phyloP scores from a whole-genome alignment of 176 grass and related monocot species.

The Oryza glaberrima region DNA sequence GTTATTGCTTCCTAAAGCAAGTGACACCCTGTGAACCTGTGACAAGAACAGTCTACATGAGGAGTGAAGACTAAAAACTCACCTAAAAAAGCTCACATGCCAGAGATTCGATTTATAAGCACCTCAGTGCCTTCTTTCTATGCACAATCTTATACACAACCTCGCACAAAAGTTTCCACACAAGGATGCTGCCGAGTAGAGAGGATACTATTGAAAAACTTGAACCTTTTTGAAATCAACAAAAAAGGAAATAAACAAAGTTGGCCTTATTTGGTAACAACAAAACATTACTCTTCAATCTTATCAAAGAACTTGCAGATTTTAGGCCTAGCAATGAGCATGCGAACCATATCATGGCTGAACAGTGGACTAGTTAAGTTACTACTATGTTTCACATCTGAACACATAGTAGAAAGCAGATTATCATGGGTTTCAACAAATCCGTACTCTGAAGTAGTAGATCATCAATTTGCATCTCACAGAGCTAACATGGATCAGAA shows the following conservation, averaged over 20 bases:
- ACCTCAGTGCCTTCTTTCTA: not conserved
- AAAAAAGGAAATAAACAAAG: not conserved
- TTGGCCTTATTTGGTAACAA: not conserved
- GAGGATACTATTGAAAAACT: not conserved
- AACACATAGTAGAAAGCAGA: not conserved
- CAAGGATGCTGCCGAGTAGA: not conserved
- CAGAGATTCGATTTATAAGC: slow-evolving; percentile 15
- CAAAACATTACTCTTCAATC: not conserved
- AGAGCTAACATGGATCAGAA: not conserved
- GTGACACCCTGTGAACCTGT: not conserved
- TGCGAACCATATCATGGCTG: not conserved
- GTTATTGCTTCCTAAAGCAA: not conserved
- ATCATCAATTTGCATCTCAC: not conserved
- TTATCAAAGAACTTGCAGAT: not conserved
- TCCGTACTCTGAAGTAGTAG: not conserved
- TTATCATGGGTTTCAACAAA: not conserved
- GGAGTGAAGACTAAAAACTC: slow-evolving; percentile 8
- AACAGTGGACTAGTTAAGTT: not conserved
- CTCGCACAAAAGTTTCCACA: not conserved
- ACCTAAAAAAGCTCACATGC: not conserved
- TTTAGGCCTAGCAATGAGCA: not conserved
- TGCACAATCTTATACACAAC: not conserved
- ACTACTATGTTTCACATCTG: not conserved
- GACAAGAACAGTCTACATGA: not conserved
- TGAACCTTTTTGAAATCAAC: not conserved